Conservation (phyloP, 768 basidiomycete genomes). For the Rhodotorula babjevae region DNA sequence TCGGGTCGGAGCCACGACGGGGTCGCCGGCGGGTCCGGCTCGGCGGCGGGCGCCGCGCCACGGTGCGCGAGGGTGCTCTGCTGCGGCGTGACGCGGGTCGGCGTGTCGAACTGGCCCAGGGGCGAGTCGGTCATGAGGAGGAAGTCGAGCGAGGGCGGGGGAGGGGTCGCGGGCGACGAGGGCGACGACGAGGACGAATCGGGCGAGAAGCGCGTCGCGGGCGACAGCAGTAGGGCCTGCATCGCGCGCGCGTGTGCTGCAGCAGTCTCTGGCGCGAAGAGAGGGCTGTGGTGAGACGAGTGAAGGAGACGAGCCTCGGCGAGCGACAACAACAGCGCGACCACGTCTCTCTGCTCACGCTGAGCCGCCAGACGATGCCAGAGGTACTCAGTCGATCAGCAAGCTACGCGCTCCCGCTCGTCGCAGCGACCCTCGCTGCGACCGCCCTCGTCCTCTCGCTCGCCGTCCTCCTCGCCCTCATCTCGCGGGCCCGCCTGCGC, state of each 20-base stretch:
- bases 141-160: conserved; percentile 8
- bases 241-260: not conserved
- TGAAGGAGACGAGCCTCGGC: not conserved
- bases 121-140: not conserved
- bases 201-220: conserved; percentile 18
- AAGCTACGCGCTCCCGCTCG: not conserved
- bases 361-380: too few relatives aligned
- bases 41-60: not conserved
- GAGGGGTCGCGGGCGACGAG: not conserved
- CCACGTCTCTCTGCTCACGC: not conserved
- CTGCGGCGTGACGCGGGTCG: not conserved
- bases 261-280: too few relatives aligned
- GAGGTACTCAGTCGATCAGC: too few relatives aligned
- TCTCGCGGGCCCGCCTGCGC: not conserved
- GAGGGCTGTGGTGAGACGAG: not conserved
- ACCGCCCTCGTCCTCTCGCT: not conserved
- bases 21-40: not conserved
- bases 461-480: too few relatives aligned
- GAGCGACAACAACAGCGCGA: not conserved
- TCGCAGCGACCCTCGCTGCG: not conserved
- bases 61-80: not conserved
- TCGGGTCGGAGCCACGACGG: conserved; percentile 15
- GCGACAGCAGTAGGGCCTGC: conserved; percentile 18
- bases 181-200: conserved; percentile 18
- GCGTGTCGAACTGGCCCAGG: not conserved